Base-by-base conservation (phyloP, 2,329 filamentous ascomycete species). In the Fusarium algeriense region DNA sequence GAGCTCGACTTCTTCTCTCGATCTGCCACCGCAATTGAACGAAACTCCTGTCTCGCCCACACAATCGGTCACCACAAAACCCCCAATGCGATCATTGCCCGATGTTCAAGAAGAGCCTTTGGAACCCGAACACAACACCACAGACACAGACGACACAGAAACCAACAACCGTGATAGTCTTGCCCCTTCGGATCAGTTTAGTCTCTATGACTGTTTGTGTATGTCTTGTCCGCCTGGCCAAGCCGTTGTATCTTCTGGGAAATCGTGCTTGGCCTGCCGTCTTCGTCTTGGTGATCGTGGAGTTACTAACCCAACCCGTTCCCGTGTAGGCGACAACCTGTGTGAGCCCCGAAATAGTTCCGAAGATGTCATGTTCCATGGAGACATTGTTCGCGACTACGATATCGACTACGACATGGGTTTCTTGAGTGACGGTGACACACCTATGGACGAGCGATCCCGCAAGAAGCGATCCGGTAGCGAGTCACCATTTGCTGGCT, bases 81-180 rank as follows among this genome's bases (percentile, higher is more conserved):
- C 88, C 0, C 85, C 86, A 75, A 93, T 93, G 81, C 87, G 89
- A 66, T 87, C 86, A 56, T 85, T 98, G 68, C 92, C 93, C 19
- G 93, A 96, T 76, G 92, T 98, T 23, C 89, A 94, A 76, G 95
- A 98, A 80, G 94, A 97, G 76, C 90, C 92, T 4, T 82, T 90
- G 44, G 92, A 95, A 79, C 88, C 87, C 58, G 92, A 92, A 26
- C 88, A 90, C 38, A 48, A 13, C 59, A 32, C 35, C 44, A 7
- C 3, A 30, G 30, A 30, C 17, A 38, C 48, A 52, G 26, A 65
- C 20, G 26, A 49, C 26, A 37, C 46, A 26, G 40, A 52, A 19
- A 38, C 30, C 32, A 86, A 87, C 57, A 84, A 85, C 53, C 82
- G 86, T 64, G 84, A 86, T 32, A 84, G 87, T 64, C 83, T 86